Evolutionary conservation across 2,329 filamentous ascomycete species (phyloP).

Genomic region (Neofusicoccum sp.): DNA sequence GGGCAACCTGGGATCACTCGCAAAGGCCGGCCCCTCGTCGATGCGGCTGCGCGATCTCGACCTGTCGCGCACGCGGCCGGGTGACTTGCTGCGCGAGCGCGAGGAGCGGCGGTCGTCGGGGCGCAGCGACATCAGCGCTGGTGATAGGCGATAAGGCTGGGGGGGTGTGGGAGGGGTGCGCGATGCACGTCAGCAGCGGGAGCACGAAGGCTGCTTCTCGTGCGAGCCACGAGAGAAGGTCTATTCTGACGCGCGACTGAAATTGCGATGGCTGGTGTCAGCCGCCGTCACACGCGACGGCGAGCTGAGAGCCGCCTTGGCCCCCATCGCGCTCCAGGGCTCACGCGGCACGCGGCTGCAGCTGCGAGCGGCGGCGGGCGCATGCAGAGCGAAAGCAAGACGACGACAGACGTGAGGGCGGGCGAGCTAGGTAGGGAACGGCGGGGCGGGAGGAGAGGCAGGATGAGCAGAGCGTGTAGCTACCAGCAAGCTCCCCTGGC

Average conservation of each 20-base stretch:
- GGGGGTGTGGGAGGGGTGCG: background rate
- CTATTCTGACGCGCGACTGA: background rate
- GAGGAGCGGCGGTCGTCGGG: conserved; percentile 42
- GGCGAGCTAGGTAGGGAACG: conserved; percentile 36
- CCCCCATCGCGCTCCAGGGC: background rate
- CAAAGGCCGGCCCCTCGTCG: conserved; percentile 14
- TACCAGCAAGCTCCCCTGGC: background rate
- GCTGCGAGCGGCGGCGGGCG: background rate
- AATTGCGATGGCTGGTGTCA: conserved; percentile 21
- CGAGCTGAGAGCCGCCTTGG: conserved; percentile 6
- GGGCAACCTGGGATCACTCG: conserved; percentile 31
- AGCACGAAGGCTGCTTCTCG: background rate
- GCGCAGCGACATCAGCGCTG: conserved; percentile 42
- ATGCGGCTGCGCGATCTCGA: conserved; percentile 28
- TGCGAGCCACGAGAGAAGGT: conserved; percentile 7
- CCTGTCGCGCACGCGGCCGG: conserved; percentile 37
- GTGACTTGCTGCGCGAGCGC: conserved; percentile 48
- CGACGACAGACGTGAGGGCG: conserved; percentile 19
- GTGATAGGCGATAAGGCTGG: conserved; percentile 18
- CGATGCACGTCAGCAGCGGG: conserved; percentile 18
- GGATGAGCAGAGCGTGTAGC: conserved; percentile 22
- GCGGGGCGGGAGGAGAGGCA: conserved; percentile 27
- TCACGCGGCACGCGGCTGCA: background rate
- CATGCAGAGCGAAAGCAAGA: background rate
- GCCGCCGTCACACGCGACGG: conserved; percentile 9